Percentiles rank a stretch among this genome's conserved stretches.
phyloP scores from a whole-genome alignment of 2,329 filamentous ascomycete species.

The Aspergillus uvarum region DNA sequence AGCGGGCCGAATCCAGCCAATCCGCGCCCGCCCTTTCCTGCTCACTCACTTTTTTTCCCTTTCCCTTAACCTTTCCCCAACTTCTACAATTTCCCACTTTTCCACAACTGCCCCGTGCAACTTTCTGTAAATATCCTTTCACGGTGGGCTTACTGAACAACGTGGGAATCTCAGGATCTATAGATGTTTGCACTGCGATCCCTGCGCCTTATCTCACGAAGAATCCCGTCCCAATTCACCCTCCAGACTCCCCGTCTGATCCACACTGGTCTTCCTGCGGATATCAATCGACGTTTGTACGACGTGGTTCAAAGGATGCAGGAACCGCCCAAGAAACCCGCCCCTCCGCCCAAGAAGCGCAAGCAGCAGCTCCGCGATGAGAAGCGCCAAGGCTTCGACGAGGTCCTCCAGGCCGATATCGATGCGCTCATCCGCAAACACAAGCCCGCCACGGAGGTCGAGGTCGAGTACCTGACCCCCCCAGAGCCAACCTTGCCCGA shows the following conservation, averaged over 20 bases:
- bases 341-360: constrained; percentile 27
- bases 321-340: constrained; percentile 26
- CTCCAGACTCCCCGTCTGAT: constrained; percentile 9
- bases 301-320: constrained; percentile 25
- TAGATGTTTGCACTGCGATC: constrained; percentile 15
- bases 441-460: constrained; percentile 12
- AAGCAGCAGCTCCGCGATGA: constrained; percentile 59
- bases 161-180: neutral
- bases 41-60: constrained; percentile 10
- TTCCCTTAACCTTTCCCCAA: constrained; percentile 1
- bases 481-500: constrained; percentile 55
- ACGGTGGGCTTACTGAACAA: too few relatives aligned
- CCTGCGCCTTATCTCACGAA: constrained; percentile 3
- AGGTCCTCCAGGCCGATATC: constrained; percentile 66
- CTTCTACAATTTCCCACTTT: constrained; percentile 2
- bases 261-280: constrained; percentile 10
- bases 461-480: constrained; percentile 15
- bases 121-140: neutral
- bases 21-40: constrained; percentile 22
- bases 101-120: neutral
- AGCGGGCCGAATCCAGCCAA: constrained; percentile 23
- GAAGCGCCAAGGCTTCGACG: constrained; percentile 63
- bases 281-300: constrained; percentile 24
- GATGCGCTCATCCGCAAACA: constrained; percentile 42
- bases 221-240: constrained; percentile 4